Conservation (phyloP, 352 stramenopile genomes). For the Phytophthora tubulina region DNA sequence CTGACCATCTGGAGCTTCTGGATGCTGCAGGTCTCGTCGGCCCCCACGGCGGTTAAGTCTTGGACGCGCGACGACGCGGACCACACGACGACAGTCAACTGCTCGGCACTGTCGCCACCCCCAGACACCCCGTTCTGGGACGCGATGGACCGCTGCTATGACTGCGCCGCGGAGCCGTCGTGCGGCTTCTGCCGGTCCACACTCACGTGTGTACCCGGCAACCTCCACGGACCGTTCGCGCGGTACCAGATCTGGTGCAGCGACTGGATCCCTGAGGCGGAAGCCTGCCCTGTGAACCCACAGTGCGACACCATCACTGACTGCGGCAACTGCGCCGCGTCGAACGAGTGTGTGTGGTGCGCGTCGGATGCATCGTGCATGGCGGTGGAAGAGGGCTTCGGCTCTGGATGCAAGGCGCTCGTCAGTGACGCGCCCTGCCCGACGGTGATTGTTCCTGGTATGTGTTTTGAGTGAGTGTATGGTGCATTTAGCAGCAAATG, state of each 20-base stretch:
- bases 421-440: conserved; percentile 92
- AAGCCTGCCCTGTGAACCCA: conserved; percentile 79
- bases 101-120: conserved; percentile 60
- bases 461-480: conserved; percentile 27
- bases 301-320: conserved; percentile 56
- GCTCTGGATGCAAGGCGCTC: conserved; percentile 79
- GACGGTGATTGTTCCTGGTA: conserved; percentile 71
- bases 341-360: conserved; percentile 91
- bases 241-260: conserved; percentile 54
- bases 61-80: conserved; percentile 38
- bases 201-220: conserved; percentile 86
- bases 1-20: conserved; percentile 29
- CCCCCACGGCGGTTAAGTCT: conserved; percentile 30
- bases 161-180: conserved; percentile 64
- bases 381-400: conserved; percentile 85
- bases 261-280: conserved; percentile 67
- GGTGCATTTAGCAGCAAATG: background rate
- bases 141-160: conserved; percentile 73
- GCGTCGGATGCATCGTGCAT: conserved; percentile 87
- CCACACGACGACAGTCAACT: conserved; percentile 45
- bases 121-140: conserved; percentile 67
- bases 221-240: conserved; percentile 55
- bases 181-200: conserved; percentile 94
- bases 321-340: conserved; percentile 73
- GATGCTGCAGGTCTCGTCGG: conserved; percentile 28